Evolutionary conservation across 2,329 filamentous ascomycete species (phyloP), one percentile per base, ranked within the genome.

Genomic region (Hypoxylon rubiginosum): DNA sequence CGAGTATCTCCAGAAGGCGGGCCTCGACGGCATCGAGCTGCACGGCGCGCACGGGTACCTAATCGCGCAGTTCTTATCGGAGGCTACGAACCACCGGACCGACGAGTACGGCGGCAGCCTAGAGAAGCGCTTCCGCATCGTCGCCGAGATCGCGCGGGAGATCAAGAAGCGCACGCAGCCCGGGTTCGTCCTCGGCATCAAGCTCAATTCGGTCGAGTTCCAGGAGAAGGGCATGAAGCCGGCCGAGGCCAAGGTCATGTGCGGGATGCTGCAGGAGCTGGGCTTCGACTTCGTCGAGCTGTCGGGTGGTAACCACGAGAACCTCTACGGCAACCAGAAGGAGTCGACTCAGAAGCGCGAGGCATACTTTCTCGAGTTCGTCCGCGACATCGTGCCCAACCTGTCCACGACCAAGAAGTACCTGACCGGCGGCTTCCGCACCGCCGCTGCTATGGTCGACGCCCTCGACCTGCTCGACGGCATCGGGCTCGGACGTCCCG

Each of bases 61-160:
- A 1, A 76, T 90, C 0, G 80, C 84, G 4, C 85, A 88, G 66
- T 90, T 89, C 73, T 72, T 90, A 92, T 90, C 71, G 84, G 84
- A 17, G 32, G 82, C 82, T 1, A 82, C 81, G 0, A 90, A 90
- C 71, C 75, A 76, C 60, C 79, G 88, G 15, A 85, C 82, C 0
- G 88, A 90, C 63, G 74, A 79, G 19, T 90, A 89, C 64, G 88
- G 88, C 7, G 88, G 87, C 1, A 77, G 75, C 3, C 72, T 85
- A 15, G 74, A 78, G 57, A 85, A 85, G 74, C 82, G 84, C 6
- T 78, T 81, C 59, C 79, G 82, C 3, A 65, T 86, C 24, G 80
- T 84, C 19, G 71, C 82, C 15, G 82, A 85, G 66, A 80, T 86
- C 52, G 80, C 79, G 4, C 76, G 79, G 26, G 75, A 76, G n/a